Base-by-base conservation (phyloP, 305 asterid species). In the Fraxinus velutina region DNA sequence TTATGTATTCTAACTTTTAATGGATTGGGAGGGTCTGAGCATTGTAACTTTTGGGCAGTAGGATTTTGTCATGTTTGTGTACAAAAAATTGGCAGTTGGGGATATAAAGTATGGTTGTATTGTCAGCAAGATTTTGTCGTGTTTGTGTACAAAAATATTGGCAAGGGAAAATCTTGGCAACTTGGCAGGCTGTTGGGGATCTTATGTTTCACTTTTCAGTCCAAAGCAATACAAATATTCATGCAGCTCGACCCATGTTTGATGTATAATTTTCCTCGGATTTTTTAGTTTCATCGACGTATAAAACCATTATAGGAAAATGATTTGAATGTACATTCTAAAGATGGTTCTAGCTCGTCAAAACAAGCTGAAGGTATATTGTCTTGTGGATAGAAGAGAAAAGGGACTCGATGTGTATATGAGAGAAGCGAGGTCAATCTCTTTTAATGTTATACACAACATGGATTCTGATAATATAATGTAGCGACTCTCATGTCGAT, bases 311-410 rank as follows among this genome's bases (percentile, higher is more conserved):
- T 47, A 4, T 47, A 89, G 92, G 98, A 87, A 17, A 94, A 94
- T 84, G 98, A 96, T 87, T 85, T 96, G 83, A 93, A 94, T 27
- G 98, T 93, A 75, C 98, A 88, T 75, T 86, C 99, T 79, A 86
- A 87, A 77, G 98, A 94, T 86, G 87, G 96, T 84, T 86, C 94
- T 78, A 89, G 91, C 86, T 90, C 96, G 75, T 92, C 97, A 36
- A 84, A 88, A 75, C 89, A 82, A 33, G 81, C 68, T 72, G 92
- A 91, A 78, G 97, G 93, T 91, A 96, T 91, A 78, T 96, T 94
- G 8, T 50, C 60, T 47, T 13, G 21, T 50, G 22, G 60, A 50
- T 4, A 0, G 60, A 42, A 10, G 60, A 47, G 57, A 47, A 47
- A 47, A 47, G 19, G 1, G 60, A 47, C 17, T 15, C 5, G 6